Percentiles rank a stretch among this genome's conserved stretches.
These are phyloP conservation scores for Neoconidiobolus thromboides DNA, from an alignment of 371 early-diverging fungal genomes.

Conservation along the genomic window DNA sequence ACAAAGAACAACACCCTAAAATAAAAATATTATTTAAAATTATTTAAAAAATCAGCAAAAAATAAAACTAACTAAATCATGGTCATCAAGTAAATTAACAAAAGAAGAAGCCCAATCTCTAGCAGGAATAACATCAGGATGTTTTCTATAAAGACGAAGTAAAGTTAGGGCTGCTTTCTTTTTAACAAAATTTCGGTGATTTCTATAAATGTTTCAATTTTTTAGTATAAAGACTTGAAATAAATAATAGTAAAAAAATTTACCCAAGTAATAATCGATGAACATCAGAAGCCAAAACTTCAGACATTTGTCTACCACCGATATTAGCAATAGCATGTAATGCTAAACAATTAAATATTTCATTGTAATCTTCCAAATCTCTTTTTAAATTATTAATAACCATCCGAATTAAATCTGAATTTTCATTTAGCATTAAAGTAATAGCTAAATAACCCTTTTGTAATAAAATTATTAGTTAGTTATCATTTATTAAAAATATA, in stretches of 20 bases:
- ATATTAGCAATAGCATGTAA: constrained; percentile 90
- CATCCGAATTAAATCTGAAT: constrained; percentile 55
- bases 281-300: constrained; percentile 63
- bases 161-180: constrained; percentile 94
- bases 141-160: constrained; percentile 68
- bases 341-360: constrained; percentile 78
- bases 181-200: constrained; percentile 64
- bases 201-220: constrained; percentile 18
- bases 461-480: neutral
- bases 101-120: constrained; percentile 77
- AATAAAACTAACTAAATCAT: constrained; percentile 43
- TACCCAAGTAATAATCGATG: constrained; percentile 52
- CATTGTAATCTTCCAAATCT: constrained; percentile 76
- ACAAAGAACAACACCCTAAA: constrained; percentile 68
- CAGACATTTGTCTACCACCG: constrained; percentile 81
- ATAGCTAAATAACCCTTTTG: constrained; percentile 83
- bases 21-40: neutral
- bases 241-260: constrained; percentile 2
- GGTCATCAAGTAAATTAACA: constrained; percentile 61
- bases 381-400: constrained; percentile 74
- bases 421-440: constrained; percentile 75
- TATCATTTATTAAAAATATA: neutral
- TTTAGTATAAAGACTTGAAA: constrained; percentile 8
- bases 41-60: neutral
- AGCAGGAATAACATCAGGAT: constrained; percentile 75